Evolutionary conservation across 495 filamentous ascomycete genomes (phyloP).

Genomic region (Aspergillus mulundensis): DNA sequence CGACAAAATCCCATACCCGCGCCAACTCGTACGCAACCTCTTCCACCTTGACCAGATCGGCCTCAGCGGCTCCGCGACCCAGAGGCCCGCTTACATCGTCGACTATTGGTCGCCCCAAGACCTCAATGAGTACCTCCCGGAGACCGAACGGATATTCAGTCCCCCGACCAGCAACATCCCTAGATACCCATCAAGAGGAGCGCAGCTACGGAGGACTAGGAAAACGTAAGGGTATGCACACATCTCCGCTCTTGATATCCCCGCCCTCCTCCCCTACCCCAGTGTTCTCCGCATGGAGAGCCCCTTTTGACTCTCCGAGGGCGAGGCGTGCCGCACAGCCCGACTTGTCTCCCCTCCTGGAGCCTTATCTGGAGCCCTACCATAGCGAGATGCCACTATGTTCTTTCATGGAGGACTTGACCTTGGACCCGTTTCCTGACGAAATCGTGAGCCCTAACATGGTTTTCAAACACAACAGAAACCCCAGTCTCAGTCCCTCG

Average conservation of each 20-base stretch:
- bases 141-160: conserved; percentile 41
- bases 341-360: conserved; percentile 9
- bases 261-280: conserved; percentile 20
- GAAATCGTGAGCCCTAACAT: conserved; percentile 4
- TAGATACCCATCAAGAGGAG: conserved; percentile 54
- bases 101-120: conserved; percentile 53
- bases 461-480: conserved; percentile 12
- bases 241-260: conserved; percentile 27
- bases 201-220: conserved; percentile 39
- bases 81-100: conserved; percentile 46
- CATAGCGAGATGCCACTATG: conserved; percentile 3
- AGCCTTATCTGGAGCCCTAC: conserved; percentile 4
- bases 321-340: background rate
- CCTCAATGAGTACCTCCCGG: conserved; percentile 40
- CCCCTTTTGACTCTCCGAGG: conserved; percentile 13
- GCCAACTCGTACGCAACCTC: conserved; percentile 40
- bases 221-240: conserved; percentile 68
- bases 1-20: conserved; percentile 36
- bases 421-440: conserved; percentile 8
- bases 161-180: conserved; percentile 56
- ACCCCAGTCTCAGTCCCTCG: conserved; percentile 12
- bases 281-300: conserved; percentile 21
- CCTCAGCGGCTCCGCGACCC: conserved; percentile 48
- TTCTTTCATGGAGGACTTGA: conserved; percentile 12
- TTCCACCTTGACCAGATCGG: conserved; percentile 38